Evolutionary conservation across 2,329 filamentous ascomycete genomes (phyloP), one percentile per base, ranked within the genome.

Genomic region (Botrytis porri): DNA sequence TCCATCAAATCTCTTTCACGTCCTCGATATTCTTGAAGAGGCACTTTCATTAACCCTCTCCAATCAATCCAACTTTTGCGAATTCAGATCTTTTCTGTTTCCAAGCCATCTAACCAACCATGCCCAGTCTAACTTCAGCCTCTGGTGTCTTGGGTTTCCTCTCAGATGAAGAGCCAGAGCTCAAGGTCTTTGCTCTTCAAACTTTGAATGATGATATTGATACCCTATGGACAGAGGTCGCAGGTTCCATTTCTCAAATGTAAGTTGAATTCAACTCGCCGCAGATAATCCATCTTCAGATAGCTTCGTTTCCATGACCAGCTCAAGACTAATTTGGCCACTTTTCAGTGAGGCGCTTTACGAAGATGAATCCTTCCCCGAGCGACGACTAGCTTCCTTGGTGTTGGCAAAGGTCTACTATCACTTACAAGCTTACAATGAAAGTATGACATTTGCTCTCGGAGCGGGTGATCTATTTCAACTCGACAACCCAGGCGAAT

Each of bases 331-430:
- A 43, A 80, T 73, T 71, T 69, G 37, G 41, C 72, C 64, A 57
- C 73, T 67, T 74, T 60, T 51, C 81, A 98, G 95, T 85, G 96
- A 99, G 88, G 93, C 94, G 72, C 89, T 99, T 69, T 99, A 97
- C 84, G 96, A 99, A 87, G 95, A 99, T 84, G 94, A 97, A 80
- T 88, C 89, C 74, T 99, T 99, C 81, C 93, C 95, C 66, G 93
- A 99, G 83, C 93, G 95, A 80, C 93, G 96, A 82, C 91, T 99
- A 73, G 96, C 96, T 72, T 96, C 96, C 71, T 88, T 99, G 67
- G 94, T 99, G 71, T 92, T 97, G 61, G 93, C 96, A 78, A 99
- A 99, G 87, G 94, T 98, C 78, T 99, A 98, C 86, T 99, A 98
- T 82, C 96, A 99, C 82, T 90, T 99, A 70, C 94, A 98, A 84